Conservation (phyloP, 805 yeast species). For the Saccharomycopsis capsularis region DNA sequence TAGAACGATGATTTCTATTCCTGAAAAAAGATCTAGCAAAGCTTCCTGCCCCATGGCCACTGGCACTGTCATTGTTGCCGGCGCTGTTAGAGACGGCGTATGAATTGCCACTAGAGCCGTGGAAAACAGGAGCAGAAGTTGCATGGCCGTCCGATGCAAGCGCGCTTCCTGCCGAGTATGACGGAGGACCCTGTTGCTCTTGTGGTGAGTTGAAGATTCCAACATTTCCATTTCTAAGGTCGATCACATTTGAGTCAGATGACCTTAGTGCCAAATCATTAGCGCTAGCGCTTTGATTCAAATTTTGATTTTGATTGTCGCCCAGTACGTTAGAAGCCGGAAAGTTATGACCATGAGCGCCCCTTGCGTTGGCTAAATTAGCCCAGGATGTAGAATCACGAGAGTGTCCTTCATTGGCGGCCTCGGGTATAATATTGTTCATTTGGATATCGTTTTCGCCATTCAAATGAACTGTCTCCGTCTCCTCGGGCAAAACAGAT, state of each 20-base stretch:
- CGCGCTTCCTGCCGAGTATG: no score
- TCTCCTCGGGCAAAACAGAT: constrained; percentile 28
- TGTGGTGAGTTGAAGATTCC: not conserved
- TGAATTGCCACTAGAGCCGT: not conserved
- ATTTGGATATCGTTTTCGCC: not conserved
- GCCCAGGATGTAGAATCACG: constrained; percentile 1
- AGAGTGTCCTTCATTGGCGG: constrained; percentile 7
- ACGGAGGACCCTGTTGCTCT: not conserved
- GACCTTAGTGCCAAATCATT: not conserved
- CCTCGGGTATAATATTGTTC: constrained; percentile 15
- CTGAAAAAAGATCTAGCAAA: constrained; percentile 20
- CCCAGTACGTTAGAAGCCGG: no score
- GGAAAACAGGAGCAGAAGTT: no score
- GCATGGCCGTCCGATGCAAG: no score
- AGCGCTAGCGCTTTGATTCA: not conserved
- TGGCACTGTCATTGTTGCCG: constrained; percentile 7
- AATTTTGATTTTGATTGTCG: no score
- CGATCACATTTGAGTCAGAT: no score
- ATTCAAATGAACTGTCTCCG: constrained; percentile 13
- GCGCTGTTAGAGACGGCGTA: not conserved
- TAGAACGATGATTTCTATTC: constrained; percentile 19
- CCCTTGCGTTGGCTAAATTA: not conserved
- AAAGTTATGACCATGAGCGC: no score
- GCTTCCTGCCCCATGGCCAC: constrained; percentile 3
- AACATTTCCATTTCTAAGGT: no score